Percentiles rank a stretch among this genome's conserved stretches.
These are phyloP conservation scores for Leucocoprinus birnbaumii DNA, from an alignment of 768 basidiomycete species.

Conservation along the genomic window DNA sequence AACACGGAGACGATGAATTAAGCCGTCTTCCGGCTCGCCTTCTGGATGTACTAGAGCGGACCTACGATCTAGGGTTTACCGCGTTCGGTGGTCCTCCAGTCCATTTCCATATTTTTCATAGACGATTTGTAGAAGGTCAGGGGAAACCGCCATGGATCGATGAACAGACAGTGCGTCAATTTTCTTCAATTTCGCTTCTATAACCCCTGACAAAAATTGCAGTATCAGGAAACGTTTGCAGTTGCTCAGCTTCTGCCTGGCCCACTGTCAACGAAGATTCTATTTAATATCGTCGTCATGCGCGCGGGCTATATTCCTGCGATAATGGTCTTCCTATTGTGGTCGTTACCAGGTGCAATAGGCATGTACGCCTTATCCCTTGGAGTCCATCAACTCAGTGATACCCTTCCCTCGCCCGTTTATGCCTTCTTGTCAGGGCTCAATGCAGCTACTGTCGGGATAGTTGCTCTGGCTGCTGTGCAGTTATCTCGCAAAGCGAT, in stretches of 20 bases:
- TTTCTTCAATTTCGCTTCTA: background rate
- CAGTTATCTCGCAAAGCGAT: slow-evolving; percentile 43
- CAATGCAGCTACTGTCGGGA: slow-evolving; percentile 51
- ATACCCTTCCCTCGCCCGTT: slow-evolving; percentile 39
- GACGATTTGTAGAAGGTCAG: slow-evolving; percentile 32
- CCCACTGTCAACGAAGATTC: slow-evolving; percentile 45
- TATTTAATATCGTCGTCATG: slow-evolving; percentile 42
- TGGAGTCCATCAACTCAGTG: slow-evolving; percentile 38
- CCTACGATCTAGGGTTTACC: slow-evolving; percentile 39
- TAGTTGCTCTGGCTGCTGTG: slow-evolving; percentile 49
- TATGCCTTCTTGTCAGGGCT: slow-evolving; percentile 50
- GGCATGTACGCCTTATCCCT: slow-evolving; percentile 45
- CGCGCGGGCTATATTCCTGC: slow-evolving; percentile 40
- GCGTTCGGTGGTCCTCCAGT: slow-evolving; percentile 49
- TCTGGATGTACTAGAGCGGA: slow-evolving; percentile 29
- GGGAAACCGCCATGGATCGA: slow-evolving; percentile 36
- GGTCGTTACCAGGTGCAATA: slow-evolving; percentile 45
- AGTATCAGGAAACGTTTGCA: slow-evolving; percentile 45
- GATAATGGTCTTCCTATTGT: slow-evolving; percentile 38
- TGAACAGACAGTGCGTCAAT: slow-evolving; percentile 31
- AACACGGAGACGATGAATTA: too few relatives aligned
- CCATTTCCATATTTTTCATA: slow-evolving; percentile 44
- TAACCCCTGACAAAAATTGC: slow-evolving; percentile 8
- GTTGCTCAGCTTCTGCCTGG: slow-evolving; percentile 46
- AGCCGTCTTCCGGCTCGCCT: too few relatives aligned